Conservation (phyloP, 371 early-diverging fungal genomes). For the Mortierella sp. region DNA sequence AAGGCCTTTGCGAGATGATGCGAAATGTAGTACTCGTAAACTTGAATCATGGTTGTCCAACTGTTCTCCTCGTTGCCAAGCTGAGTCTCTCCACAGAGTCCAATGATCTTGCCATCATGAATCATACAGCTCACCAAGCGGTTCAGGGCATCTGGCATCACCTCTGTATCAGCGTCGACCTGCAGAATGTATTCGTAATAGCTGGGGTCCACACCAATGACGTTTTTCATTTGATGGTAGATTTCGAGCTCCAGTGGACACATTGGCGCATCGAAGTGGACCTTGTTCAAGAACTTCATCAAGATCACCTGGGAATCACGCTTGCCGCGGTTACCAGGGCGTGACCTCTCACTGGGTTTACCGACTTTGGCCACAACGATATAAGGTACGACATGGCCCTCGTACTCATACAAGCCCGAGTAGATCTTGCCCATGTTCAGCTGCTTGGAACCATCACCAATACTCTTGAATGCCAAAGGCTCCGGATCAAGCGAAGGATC, state of each 20-base stretch:
- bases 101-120: conserved; percentile 84
- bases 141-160: conserved; percentile 73
- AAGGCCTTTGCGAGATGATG: conserved; percentile 90
- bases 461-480: conserved; percentile 86
- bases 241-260: conserved; percentile 91
- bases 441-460: conserved; percentile 87
- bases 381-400: conserved; percentile 86
- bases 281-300: conserved; percentile 83
- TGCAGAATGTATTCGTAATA: conserved; percentile 74
- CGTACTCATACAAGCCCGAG: conserved; percentile 85
- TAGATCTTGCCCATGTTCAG: conserved; percentile 93
- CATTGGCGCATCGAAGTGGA: conserved; percentile 80
- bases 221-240: conserved; percentile 88
- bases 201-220: conserved; percentile 87
- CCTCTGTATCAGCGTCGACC: conserved; percentile 78
- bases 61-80: conserved; percentile 88
- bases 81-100: conserved; percentile 88
- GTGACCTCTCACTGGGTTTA: conserved; percentile 69
- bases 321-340: conserved; percentile 92
- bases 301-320: conserved; percentile 87
- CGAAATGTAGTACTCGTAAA: conserved; percentile 88
- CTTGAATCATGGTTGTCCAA: conserved; percentile 96
- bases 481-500: conserved; percentile 84
- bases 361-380: conserved; percentile 89
- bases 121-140: conserved; percentile 81